Percentiles rank a stretch among this genome's conserved stretches.
phyloP scores from a whole-genome alignment of 257 asterid genomes.

The Rhazya stricta region DNA sequence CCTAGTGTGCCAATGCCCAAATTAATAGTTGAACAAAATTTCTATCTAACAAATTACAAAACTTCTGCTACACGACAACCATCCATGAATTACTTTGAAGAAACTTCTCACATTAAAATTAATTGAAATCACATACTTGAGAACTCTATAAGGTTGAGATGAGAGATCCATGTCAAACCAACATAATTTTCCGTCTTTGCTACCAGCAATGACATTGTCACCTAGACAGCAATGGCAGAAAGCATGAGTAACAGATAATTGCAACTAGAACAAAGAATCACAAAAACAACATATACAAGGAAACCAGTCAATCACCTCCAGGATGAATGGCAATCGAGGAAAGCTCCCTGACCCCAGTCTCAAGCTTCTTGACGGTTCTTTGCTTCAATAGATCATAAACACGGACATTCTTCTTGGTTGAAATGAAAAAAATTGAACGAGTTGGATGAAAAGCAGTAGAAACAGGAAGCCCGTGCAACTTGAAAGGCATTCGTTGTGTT shows the following conservation, averaged over 20 bases:
- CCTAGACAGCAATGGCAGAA: constrained; percentile 44
- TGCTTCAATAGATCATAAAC: constrained; percentile 78
- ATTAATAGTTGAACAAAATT: background rate
- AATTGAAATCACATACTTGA: constrained; percentile 48
- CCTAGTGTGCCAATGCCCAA: background rate
- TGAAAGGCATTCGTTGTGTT: constrained; percentile 77
- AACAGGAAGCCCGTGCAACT: constrained; percentile 86
- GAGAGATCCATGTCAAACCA: constrained; percentile 99
- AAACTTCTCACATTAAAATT: constrained; percentile 2
- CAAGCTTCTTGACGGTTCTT: constrained; percentile 78
- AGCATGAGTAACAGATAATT: constrained; percentile 1
- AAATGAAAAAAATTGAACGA: constrained; percentile 73
- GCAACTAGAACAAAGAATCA: background rate
- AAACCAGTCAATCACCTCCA: constrained; percentile 48
- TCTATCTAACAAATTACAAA: background rate
- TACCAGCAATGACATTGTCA: constrained; percentile 86
- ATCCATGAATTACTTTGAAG: background rate
- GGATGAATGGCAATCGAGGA: constrained; percentile 91
- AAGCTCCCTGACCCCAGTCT: constrained; percentile 80
- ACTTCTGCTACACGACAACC: background rate
- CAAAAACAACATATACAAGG: background rate
- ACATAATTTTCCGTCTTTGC: constrained; percentile 91
- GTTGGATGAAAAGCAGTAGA: constrained; percentile 85
- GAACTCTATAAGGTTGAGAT: constrained; percentile 79
- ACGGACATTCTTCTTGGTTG: constrained; percentile 76